Evolutionary conservation across 169 alveolate genomes (phyloP), one percentile per base, ranked within the genome.

Genomic region (Cryptosporidium xiaoi): DNA sequence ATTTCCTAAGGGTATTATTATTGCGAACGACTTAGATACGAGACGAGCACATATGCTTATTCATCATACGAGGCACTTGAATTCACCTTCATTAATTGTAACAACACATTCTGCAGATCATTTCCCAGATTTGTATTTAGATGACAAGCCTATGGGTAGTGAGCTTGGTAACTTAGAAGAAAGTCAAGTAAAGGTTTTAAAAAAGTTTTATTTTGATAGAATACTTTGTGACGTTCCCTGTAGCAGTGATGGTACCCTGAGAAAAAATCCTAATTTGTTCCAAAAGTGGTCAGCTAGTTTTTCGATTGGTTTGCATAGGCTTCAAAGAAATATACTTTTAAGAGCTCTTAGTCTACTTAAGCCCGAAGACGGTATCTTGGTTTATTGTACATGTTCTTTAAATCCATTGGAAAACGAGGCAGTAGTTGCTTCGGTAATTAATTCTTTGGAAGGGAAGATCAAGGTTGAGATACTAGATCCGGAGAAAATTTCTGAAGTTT

Each of bases 401-500:
- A 97, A 95, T 84, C 99, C 99, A 10, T 68, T 97, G 64, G 99
- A 97, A 84, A 94, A 97, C 90, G 99, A 97, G 89, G 98, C 99
- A 16, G 98, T 96, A 34, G 97, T 97, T 18, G 67, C 92, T 4
- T 90, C 87, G 20, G 95, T 93, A 2, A 83, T 93, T 67, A 90
- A 91, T 64, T 82, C 92, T 64, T 93, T 92, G 83, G 87, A 31
- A 24, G 4, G 13, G 2, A 56, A 40, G 15, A 46, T 77, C 20
- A 51, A 56, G 1, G 92, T 33, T 92, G 92, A 31, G 68, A 91
- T 67, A 55, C 93, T 65, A 93, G 95, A 90, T 55, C 95, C 62
- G 24, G 90, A 90, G 36, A 93, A 95, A 94, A 71, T 95, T 55
- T 85, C 92, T 83, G 94, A 92, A 15, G 83, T 82, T 77, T 82